A percentile compares a stretch with the other conserved stretches of the same genome.
Conservation (phyloP, 108 stramenopile species). For the Cylindrotheca closterium region DNA sequence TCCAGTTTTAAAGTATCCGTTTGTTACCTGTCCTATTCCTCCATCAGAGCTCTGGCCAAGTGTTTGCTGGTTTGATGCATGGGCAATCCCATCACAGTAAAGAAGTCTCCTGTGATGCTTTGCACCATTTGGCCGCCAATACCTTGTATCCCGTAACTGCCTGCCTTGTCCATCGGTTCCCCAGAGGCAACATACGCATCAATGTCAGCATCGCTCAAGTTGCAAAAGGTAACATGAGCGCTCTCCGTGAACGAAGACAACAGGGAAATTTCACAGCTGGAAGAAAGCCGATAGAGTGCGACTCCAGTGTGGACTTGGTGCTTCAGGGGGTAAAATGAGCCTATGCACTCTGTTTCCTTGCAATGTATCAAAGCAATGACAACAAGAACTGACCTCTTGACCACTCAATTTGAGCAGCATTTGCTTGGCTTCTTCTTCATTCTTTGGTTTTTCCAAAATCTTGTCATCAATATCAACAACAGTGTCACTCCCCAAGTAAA, state of each 20-base stretch:
- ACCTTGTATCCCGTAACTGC: conserved; percentile 95
- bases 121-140: conserved; percentile 30
- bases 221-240: conserved; percentile 78
- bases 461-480: conserved; percentile 68
- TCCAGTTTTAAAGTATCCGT: too few species aligned
- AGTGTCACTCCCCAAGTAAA: conserved; percentile 75
- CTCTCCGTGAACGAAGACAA: conserved; percentile 77
- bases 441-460: conserved; percentile 89
- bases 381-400: too few species aligned
- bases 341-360: too few species aligned
- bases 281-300: conserved; percentile 54
- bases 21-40: conserved; percentile 1
- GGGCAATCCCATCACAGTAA: conserved; percentile 92
- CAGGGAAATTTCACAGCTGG: conserved; percentile 9
- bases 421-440: conserved; percentile 58
- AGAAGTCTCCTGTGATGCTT: conserved; percentile 38
- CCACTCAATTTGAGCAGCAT: conserved; percentile 82
- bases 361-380: too few species aligned
- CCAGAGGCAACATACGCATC: conserved; percentile 77
- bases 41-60: conserved; percentile 40
- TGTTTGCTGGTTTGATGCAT: conserved; percentile 75
- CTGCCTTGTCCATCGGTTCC: conserved; percentile 97
- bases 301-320: conserved; percentile 93
- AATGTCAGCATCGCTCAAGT: conserved; percentile 68
- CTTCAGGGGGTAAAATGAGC: too few species aligned